phyloP scores from a whole-genome alignment of 1,139 yeast genomes.

The Protomyces macrosporus region DNA sequence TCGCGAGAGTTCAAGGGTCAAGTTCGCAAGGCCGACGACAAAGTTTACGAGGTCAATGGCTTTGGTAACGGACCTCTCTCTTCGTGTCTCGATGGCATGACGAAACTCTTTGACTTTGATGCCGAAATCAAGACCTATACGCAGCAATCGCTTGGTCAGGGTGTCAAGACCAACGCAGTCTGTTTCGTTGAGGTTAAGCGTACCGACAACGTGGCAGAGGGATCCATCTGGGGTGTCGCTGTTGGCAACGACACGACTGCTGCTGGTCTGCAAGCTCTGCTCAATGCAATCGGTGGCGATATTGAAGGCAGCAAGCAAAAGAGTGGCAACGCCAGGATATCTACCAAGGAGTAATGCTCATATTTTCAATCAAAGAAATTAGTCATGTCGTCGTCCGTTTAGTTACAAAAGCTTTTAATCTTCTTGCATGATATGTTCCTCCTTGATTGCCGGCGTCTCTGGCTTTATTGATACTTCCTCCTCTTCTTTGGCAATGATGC shows the following conservation, averaged over 20 bases:
- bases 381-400: too few species aligned
- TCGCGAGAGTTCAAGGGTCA: conserved; percentile 50
- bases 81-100: conserved; percentile 74
- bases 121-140: conserved; percentile 77
- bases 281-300: conserved; percentile 26
- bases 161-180: conserved; percentile 82
- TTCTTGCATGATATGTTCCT: too few species aligned
- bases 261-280: conserved; percentile 74
- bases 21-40: conserved; percentile 47
- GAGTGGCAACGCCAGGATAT: conserved; percentile 5
- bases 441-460: too few species aligned
- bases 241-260: conserved; percentile 87
- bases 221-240: conserved; percentile 77
- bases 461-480: background rate
- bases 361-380: too few species aligned
- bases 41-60: conserved; percentile 43
- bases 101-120: conserved; percentile 51
- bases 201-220: conserved; percentile 40
- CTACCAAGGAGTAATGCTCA: background rate
- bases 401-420: too few species aligned
- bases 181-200: conserved; percentile 65
- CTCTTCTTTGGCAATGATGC: background rate
- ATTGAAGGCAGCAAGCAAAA: conserved; percentile 20
- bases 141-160: conserved; percentile 89
- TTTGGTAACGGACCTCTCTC: conserved; percentile 94